Percentiles rank a stretch among this genome's conserved stretches.
Evolutionary conservation across 1,284 basidiomycete species (phyloP).

Genomic region (Veloboletus limbatus): DNA sequence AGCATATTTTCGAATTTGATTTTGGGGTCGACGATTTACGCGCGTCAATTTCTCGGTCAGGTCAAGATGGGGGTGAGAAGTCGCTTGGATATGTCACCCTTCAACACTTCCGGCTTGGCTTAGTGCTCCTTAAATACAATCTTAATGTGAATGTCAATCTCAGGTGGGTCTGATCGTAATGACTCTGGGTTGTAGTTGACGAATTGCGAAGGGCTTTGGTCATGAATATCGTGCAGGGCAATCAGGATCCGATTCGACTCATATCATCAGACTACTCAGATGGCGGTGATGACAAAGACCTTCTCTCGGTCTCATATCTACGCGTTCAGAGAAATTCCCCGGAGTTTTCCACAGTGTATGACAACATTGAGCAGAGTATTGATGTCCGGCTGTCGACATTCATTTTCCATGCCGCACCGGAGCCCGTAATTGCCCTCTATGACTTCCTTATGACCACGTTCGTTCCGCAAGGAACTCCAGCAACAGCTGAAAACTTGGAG

Average conservation of each 20-base stretch:
- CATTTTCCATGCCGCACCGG: conserved; percentile 86
- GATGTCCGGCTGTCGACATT: conserved; percentile 92
- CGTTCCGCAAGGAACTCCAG: conserved; percentile 48
- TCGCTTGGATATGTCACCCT: conserved; percentile 80
- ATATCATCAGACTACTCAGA: conserved; percentile 69
- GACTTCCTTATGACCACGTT: conserved; percentile 99
- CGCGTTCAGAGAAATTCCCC: conserved; percentile 85
- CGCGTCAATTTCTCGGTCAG: conserved; percentile 77
- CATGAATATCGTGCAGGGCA: conserved; percentile 69
- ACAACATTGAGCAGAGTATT: conserved; percentile 87
- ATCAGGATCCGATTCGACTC: conserved; percentile 60
- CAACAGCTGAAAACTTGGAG: conserved; percentile 12
- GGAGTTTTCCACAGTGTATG: conserved; percentile 80
- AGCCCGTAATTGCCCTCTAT: conserved; percentile 89
- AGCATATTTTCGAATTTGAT: conserved; percentile 85
- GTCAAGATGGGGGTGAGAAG: conserved; percentile 59
- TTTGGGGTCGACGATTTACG: conserved; percentile 90
- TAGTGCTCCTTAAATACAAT: conserved; percentile 78
- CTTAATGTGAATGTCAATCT: conserved; percentile 88
- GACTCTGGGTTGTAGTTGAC: conserved; percentile 3
- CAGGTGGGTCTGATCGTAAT: conserved; percentile 43
- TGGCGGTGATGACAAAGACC: conserved; percentile 55
- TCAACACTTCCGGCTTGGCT: conserved; percentile 75
- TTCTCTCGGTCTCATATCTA: conserved; percentile 83
- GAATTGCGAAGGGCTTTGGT: conserved; percentile 53